These are phyloP conservation scores for Heimioporus punctisporus DNA, from an alignment of 1,284 basidiomycete genomes.

Conservation along the genomic window DNA sequence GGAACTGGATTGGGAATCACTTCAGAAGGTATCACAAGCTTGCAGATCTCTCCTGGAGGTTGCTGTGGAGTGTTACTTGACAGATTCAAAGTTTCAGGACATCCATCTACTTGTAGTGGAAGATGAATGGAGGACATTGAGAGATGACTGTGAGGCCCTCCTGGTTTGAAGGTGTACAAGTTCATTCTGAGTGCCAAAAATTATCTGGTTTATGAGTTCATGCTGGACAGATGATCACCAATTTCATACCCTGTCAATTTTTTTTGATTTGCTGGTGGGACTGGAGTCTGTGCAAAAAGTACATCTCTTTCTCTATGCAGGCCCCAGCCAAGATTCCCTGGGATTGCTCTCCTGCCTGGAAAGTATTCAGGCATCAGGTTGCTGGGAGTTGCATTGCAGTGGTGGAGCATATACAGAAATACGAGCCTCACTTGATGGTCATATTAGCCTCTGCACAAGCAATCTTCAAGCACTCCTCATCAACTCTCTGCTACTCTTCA, in stretches of 20 bases:
- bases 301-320: constrained; percentile 1
- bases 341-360: constrained; percentile 1
- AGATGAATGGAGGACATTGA: not conserved
- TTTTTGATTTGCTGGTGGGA: constrained; percentile 3
- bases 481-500: not conserved
- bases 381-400: not conserved
- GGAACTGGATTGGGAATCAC: constrained; percentile 3
- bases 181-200: not conserved
- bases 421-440: not conserved
- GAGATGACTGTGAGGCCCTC: constrained; percentile 3
- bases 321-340: not conserved
- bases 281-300: not conserved
- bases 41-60: constrained; percentile 4
- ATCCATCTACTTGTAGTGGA: not conserved
- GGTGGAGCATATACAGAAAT: not conserved
- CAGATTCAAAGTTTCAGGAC: not conserved
- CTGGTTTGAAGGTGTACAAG: constrained; percentile 4
- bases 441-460: not conserved
- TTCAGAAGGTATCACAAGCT: not conserved
- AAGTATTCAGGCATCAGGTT: not conserved
- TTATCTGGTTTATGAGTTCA: constrained; percentile 3
- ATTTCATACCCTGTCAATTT: constrained; percentile 3
- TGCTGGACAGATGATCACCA: not conserved
- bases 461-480: not conserved
- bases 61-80: not conserved